Conservation (phyloP, 176 grass and related monocot species). For the Raddia guianensis region DNA sequence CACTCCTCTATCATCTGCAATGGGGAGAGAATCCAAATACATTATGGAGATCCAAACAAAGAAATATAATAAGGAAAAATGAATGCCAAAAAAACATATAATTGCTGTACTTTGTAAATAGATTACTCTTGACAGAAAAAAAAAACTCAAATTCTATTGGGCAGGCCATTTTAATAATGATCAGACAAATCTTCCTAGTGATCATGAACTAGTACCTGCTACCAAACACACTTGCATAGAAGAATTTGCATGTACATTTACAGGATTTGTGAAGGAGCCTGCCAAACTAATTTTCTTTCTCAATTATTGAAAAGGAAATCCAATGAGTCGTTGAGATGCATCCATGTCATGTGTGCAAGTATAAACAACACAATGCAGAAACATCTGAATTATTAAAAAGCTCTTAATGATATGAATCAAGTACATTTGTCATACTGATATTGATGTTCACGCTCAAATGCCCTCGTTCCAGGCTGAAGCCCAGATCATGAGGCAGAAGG, state of each 20-base stretch:
- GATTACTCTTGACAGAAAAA: slow-evolving; percentile 1
- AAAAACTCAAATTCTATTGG: neutral
- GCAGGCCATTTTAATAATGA: no score
- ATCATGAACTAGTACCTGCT: neutral
- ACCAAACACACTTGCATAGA: neutral
- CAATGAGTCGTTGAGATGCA: neutral
- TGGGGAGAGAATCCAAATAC: neutral
- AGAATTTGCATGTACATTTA: neutral
- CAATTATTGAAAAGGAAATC: neutral
- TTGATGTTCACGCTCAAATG: no score
- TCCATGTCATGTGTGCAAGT: neutral
- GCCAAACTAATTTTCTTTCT: neutral
- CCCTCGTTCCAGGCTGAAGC: no score
- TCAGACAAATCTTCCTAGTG: neutral
- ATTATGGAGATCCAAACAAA: neutral
- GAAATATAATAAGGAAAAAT: neutral
- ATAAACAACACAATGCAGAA: neutral
- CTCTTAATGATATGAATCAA: slow-evolving; percentile 10
- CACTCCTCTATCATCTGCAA: slow-evolving; percentile 58
- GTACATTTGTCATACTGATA: neutral
- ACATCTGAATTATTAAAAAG: neutral
- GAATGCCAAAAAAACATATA: neutral
- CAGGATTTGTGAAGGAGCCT: neutral
- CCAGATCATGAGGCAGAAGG: no score
- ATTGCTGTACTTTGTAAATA: neutral